Base-by-base conservation (phyloP, 768 basidiomycete genomes). In the Vararia minispora region DNA sequence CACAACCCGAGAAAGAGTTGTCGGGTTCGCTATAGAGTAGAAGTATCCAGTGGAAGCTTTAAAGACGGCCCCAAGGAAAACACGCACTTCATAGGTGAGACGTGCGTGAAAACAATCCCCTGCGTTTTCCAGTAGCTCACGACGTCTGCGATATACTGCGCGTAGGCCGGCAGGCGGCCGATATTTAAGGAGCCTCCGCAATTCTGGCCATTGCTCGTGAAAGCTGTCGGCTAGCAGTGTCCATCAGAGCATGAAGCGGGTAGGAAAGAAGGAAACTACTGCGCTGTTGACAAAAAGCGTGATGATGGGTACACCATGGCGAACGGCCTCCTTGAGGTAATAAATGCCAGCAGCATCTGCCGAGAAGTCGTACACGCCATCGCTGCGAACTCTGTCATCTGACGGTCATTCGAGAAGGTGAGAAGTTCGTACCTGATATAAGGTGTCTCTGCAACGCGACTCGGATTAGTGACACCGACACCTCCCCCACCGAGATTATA, bases 201-300 rank as follows among this genome's bases (percentile, higher is more conserved):
- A 18, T 24, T 31, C 4, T 28, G 32, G 12, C 39, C 36, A 39
- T 46, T 49, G 34, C 28, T 51, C 4, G 52, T 53, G 39, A 53
- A 46, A 1, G 47, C 35, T 27, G 45, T 40, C 13, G 52, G 52
- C 30, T 7, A 18, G 14, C 29, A 33, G 29, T 20, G n/a, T n/a
- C n/a, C n/a, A n/a, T n/a, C n/a, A n/a, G n/a, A n/a, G n/a, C n/a
- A n/a, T n/a, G n/a, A n/a, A n/a, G n/a, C n/a, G n/a, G 8, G 18
- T 22, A 22, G 7, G 5, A 11, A n/a, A 16, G 4, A 33, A 12
- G 22, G 13, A 21, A 24, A 13, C 13, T 21, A 33, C 29, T 11
- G 66, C 65, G 32, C 61, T 66, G 35, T 66, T 69, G 12, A 60
- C 61, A 43, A 69, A 69, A 37, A 59, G 58, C 6, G 66, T 68